Percentiles rank a stretch among this genome's conserved stretches.
phyloP scores from a whole-genome alignment of 2,329 filamentous ascomycete genomes.

The Pestalotiopsis sp. region DNA sequence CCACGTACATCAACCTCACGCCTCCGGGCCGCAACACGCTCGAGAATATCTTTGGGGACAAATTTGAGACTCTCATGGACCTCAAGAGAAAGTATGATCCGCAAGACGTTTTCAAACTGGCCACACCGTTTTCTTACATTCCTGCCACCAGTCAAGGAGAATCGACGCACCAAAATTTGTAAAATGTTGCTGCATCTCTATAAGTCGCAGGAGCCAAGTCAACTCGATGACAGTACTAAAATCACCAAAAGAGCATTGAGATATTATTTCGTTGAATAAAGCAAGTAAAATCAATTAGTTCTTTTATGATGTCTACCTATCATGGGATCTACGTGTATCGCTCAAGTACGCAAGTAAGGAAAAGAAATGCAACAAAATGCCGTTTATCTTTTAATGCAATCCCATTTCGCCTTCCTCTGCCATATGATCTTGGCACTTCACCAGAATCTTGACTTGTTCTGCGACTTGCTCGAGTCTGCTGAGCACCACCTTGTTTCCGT shows the following conservation, averaged over 20 bases:
- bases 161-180: not conserved
- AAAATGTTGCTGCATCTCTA: too few species aligned
- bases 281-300: not conserved
- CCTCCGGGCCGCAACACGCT: not conserved
- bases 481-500: conserved; percentile 63
- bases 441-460: conserved; percentile 61
- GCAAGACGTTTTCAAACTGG: not conserved
- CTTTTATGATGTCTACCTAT: not conserved
- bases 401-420: conserved; percentile 49
- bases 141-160: not conserved
- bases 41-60: not conserved
- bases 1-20: not conserved
- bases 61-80: not conserved
- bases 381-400: conserved; percentile 12
- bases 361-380: not conserved
- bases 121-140: not conserved
- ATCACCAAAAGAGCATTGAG: too few species aligned
- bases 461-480: conserved; percentile 53
- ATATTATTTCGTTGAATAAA: not conserved
- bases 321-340: not conserved
- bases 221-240: too few species aligned
- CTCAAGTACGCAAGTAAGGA: not conserved
- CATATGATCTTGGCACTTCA: conserved; percentile 58
- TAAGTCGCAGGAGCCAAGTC: too few species aligned
- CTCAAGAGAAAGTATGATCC: conserved; percentile 4